Percentiles rank a stretch among this genome's conserved stretches.
Evolutionary conservation across 352 stramenopile species (phyloP).

Genomic region (Phytophthora ohioensis): DNA sequence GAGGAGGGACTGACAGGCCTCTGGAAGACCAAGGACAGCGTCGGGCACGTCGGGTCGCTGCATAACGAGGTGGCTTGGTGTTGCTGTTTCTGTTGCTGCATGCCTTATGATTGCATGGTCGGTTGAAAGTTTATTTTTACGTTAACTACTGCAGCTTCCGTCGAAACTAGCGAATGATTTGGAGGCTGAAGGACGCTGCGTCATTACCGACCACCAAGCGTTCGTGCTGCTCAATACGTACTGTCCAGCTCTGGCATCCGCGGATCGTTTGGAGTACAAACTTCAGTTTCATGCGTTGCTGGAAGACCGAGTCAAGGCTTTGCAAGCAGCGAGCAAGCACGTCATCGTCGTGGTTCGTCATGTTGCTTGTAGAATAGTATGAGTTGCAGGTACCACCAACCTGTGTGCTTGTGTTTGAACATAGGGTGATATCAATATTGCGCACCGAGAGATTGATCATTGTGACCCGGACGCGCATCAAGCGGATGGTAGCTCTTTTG

Average conservation of each 20-base stretch:
- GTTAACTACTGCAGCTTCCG: constrained; percentile 45
- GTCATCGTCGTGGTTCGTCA: constrained; percentile 74
- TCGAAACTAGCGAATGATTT: constrained; percentile 65
- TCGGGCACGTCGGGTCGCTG: constrained; percentile 62
- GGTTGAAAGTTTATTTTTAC: background rate
- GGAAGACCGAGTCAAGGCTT: constrained; percentile 61
- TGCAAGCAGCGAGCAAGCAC: constrained; percentile 57
- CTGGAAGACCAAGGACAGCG: constrained; percentile 62
- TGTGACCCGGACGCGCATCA: constrained; percentile 55
- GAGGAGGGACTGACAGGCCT: constrained; percentile 79
- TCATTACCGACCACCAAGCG: constrained; percentile 89
- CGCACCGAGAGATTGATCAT: constrained; percentile 83
- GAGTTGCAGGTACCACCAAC: constrained; percentile 4
- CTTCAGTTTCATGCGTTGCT: constrained; percentile 83
- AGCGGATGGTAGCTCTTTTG: constrained; percentile 50
- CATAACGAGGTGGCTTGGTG: constrained; percentile 52
- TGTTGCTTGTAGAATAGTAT: background rate
- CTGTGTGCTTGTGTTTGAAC: background rate
- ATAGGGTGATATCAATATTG: constrained; percentile 88
- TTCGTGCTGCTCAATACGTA: constrained; percentile 93
- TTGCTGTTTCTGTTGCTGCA: background rate
- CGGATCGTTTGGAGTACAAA: constrained; percentile 88
- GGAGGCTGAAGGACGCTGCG: constrained; percentile 82
- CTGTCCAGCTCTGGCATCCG: constrained; percentile 75
- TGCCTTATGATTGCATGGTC: background rate